Evolutionary conservation across 305 asterid species (phyloP).

Genomic region (Fraxinus platypoda): DNA sequence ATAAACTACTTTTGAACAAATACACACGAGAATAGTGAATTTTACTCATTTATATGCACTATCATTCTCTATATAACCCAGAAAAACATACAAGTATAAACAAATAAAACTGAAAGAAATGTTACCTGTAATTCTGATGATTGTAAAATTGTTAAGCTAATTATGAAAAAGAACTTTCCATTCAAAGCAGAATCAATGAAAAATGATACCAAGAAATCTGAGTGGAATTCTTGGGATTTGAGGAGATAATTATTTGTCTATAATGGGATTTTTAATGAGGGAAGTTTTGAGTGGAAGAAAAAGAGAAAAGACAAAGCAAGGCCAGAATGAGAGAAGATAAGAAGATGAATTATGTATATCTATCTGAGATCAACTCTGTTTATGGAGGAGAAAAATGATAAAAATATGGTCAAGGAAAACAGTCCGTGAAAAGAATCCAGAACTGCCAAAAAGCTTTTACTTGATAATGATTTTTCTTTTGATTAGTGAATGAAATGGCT

Average conservation of each 20-base stretch:
- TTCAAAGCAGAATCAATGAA: constrained; percentile 9
- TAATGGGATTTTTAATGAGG: neutral
- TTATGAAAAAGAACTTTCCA: neutral
- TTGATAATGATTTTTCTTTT: constrained; percentile 17
- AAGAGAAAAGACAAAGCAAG: constrained; percentile 38
- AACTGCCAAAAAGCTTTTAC: constrained; percentile 34
- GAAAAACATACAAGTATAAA: neutral
- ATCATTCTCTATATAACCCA: neutral
- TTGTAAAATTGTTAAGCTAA: neutral
- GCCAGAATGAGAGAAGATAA: constrained; percentile 35
- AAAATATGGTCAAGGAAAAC: neutral
- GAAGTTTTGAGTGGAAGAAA: constrained; percentile 33
- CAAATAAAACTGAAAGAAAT: neutral
- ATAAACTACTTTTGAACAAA: neutral
- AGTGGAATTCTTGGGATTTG: neutral
- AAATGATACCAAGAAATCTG: neutral
- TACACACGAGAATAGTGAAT: neutral
- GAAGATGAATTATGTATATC: constrained; percentile 13
- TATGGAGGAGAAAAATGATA: constrained; percentile 45
- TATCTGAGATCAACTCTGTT: constrained; percentile 36
- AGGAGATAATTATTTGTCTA: neutral
- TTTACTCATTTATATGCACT: neutral
- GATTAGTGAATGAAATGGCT: constrained; percentile 4
- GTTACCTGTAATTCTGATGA: constrained; percentile 19
- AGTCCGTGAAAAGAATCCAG: neutral